A percentile compares a stretch with the other conserved stretches of the same genome.
phyloP scores from a whole-genome alignment of 2,329 filamentous ascomycete species.

The Fusarium euwallaceae region DNA sequence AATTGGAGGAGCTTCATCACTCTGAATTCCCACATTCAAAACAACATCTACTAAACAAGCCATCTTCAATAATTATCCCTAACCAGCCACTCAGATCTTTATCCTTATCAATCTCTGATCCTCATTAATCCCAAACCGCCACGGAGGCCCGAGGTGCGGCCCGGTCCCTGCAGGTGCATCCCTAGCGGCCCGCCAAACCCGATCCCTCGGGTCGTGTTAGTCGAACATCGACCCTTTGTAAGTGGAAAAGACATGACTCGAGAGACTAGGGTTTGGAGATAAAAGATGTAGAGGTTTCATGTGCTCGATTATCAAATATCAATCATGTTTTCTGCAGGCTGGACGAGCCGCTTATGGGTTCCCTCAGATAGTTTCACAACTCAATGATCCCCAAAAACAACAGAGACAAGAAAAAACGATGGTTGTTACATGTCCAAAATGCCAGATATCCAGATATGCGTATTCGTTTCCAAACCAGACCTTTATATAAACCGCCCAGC shows the following conservation, averaged over 20 bases:
- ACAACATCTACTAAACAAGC: not conserved
- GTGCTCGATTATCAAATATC: not conserved
- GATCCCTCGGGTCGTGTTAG: not conserved
- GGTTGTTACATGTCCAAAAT: not conserved
- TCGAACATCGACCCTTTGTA: not conserved
- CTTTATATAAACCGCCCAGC: not conserved
- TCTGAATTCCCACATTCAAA: not conserved
- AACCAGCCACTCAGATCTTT: not conserved
- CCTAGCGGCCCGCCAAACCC: constrained; percentile 7
- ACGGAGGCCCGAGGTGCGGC: constrained; percentile 4
- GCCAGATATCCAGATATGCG: not conserved
- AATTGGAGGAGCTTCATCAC: not conserved
- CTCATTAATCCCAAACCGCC: constrained; percentile 13
- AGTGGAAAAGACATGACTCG: not conserved
- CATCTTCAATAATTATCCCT: not conserved
- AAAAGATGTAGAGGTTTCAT: not conserved
- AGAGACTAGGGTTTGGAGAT: not conserved
- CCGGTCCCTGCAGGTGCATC: constrained; percentile 21
- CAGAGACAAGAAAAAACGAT: not conserved
- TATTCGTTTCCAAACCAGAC: constrained; percentile 13
- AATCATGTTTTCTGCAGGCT: not conserved
- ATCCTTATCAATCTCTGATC: not conserved
- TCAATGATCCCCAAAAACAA: not conserved
- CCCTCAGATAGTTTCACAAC: not conserved
- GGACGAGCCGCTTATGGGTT: not conserved